These are phyloP conservation scores for Cryoendolithus antarcticus DNA, from an alignment of 2,329 filamentous ascomycete species.

Conservation along the genomic window DNA sequence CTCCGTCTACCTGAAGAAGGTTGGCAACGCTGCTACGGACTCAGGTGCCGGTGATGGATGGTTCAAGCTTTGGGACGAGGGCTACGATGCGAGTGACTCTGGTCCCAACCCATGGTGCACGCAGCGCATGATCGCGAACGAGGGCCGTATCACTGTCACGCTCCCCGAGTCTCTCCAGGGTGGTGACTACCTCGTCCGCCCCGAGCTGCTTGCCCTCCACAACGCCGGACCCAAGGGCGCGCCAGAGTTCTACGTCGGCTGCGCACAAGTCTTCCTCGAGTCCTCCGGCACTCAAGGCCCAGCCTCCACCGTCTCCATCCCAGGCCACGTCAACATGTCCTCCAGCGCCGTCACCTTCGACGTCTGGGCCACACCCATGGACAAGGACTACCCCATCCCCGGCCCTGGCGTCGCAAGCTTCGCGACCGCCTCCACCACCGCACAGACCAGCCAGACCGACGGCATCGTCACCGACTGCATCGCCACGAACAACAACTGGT, in stretches of 20 bases:
- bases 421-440: slow-evolving; percentile 12
- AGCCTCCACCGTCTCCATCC: slow-evolving; percentile 49
- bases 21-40: slow-evolving; percentile 45
- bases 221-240: slow-evolving; percentile 37
- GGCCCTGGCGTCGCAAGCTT: slow-evolving; percentile 45
- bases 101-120: slow-evolving; percentile 52
- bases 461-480: slow-evolving; percentile 48
- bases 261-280: slow-evolving; percentile 56
- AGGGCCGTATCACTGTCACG: slow-evolving; percentile 50
- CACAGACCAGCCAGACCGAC: slow-evolving; percentile 23
- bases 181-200: slow-evolving; percentile 60
- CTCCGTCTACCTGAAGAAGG: slow-evolving; percentile 61
- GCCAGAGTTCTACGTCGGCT: slow-evolving; percentile 63
- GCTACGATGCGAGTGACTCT: slow-evolving; percentile 40
- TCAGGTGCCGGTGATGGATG: slow-evolving; percentile 49
- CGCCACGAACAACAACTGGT: slow-evolving; percentile 62
- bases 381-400: slow-evolving; percentile 44
- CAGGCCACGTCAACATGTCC: slow-evolving; percentile 47
- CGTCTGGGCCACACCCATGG: slow-evolving; percentile 43
- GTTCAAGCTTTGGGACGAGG: slow-evolving; percentile 68
- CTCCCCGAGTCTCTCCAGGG: slow-evolving; percentile 49
- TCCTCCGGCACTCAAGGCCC: slow-evolving; percentile 35
- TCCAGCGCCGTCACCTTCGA: slow-evolving; percentile 51
- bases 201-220: slow-evolving; percentile 59
- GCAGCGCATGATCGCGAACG: slow-evolving; percentile 52